Evolutionary conservation across 1,139 yeast genomes (phyloP).

Genomic region (Yamadazyma taylorii): DNA sequence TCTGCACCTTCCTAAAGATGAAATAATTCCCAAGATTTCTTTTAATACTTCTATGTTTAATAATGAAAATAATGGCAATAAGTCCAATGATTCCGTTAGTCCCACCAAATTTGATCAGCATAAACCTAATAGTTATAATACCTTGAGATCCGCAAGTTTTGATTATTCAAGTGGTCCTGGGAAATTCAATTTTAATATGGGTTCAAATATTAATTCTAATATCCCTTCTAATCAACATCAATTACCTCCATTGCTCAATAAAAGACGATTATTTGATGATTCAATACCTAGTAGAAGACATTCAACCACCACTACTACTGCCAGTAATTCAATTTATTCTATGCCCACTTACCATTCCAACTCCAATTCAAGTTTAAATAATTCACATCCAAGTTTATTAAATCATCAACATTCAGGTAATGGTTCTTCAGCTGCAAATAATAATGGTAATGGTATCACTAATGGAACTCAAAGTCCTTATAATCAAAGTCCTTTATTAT

Average conservation of each 20-base stretch:
- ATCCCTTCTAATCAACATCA: conserved; percentile 9
- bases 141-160: conserved; percentile 33
- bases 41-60: conserved; percentile 46
- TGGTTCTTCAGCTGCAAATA: conserved; percentile 1
- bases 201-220: conserved; percentile 7
- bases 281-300: conserved; percentile 25
- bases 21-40: conserved; percentile 20
- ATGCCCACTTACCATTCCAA: conserved; percentile 6
- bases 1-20: conserved; percentile 6
- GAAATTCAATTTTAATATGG: conserved; percentile 8
- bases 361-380: conserved; percentile 17
- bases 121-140: not conserved
- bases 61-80: conserved; percentile 7
- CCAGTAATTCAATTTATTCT: conserved; percentile 13
- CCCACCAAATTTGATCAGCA: conserved; percentile 9
- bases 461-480: conserved; percentile 15
- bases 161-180: conserved; percentile 20
- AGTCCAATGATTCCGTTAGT: conserved; percentile 10
- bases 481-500: conserved; percentile 27
- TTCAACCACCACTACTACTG: conserved; percentile 27
- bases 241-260: conserved; percentile 25
- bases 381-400: no score
- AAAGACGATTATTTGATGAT: conserved; percentile 33
- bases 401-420: conserved; percentile 8
- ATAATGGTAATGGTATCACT: conserved; percentile 6